A percentile compares a stretch with the other conserved stretches of the same genome.
These are phyloP conservation scores for Lichtheimia ramosa DNA, from an alignment of 371 early-diverging fungal genomes.

Conservation along the genomic window DNA sequence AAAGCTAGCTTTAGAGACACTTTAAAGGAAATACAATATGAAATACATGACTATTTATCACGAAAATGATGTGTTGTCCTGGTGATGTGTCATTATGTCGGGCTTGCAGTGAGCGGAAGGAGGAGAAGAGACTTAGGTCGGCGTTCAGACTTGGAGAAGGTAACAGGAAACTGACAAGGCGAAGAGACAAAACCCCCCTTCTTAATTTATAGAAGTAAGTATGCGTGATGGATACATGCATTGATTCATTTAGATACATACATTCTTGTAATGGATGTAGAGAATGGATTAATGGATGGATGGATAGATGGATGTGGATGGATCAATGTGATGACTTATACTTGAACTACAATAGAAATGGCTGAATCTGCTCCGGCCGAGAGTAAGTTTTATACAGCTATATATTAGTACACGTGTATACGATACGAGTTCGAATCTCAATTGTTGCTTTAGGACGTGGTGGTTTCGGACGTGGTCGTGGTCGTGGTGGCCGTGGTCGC, in stretches of 20 bases:
- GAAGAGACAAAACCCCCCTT: background rate
- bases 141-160: too few species aligned
- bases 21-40: too few species aligned
- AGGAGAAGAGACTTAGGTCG: too few species aligned
- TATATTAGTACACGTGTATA: background rate
- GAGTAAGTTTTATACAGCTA: constrained; percentile 20
- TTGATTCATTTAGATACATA: background rate
- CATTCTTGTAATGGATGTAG: background rate
- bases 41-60: too few species aligned
- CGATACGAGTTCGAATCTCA: background rate
- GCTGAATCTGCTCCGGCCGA: constrained; percentile 65
- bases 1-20: too few species aligned
- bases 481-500: constrained; percentile 78
- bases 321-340: background rate
- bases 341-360: constrained; percentile 34
- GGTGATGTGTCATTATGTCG: too few species aligned
- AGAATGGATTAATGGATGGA: constrained; percentile 18
- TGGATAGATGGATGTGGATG: constrained; percentile 2
- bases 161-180: too few species aligned
- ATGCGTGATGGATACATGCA: constrained; percentile 2
- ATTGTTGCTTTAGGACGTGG: constrained; percentile 50
- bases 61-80: too few species aligned
- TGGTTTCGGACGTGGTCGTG: constrained; percentile 78
- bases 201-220: constrained; percentile 11
- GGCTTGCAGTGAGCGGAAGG: too few species aligned